Percentiles rank a stretch among this genome's conserved stretches.
Conservation (phyloP, 2,329 filamentous ascomycete genomes). For the Aspergillus sp. region DNA sequence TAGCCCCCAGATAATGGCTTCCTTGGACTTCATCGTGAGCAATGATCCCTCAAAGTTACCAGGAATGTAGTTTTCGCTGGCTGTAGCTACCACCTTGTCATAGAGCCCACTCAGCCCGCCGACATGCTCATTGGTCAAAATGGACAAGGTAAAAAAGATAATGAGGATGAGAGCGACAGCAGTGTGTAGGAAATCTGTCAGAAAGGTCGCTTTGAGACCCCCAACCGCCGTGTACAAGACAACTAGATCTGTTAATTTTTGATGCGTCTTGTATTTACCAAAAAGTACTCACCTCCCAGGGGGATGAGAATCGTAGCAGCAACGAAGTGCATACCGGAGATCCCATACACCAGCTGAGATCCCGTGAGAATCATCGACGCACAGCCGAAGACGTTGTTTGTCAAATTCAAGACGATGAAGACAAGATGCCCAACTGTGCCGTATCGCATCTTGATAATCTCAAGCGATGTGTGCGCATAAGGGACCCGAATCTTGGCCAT, state of each 20-base stretch:
- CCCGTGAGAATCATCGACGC: conserved; percentile 49
- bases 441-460: conserved; percentile 52
- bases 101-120: conserved; percentile 47
- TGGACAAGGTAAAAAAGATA: conserved; percentile 49
- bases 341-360: conserved; percentile 47
- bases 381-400: conserved; percentile 48
- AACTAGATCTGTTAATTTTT: conserved; percentile 27
- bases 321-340: conserved; percentile 51
- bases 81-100: conserved; percentile 47
- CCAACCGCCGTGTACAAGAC: conserved; percentile 51
- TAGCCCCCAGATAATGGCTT: conserved; percentile 46
- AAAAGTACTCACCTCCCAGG: conserved; percentile 39
- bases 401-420: conserved; percentile 44
- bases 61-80: conserved; percentile 42
- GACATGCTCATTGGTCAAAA: conserved; percentile 45
- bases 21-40: conserved; percentile 50
- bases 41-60: conserved; percentile 51
- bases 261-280: not conserved
- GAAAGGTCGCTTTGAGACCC: conserved; percentile 51
- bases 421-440: conserved; percentile 43
- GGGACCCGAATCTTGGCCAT: conserved; percentile 52
- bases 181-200: conserved; percentile 52
- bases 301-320: conserved; percentile 49
- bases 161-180: conserved; percentile 49
- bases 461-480: conserved; percentile 52